Conservation (phyloP, 805 yeast genomes). For the Scheffersomyces amazonensis region DNA sequence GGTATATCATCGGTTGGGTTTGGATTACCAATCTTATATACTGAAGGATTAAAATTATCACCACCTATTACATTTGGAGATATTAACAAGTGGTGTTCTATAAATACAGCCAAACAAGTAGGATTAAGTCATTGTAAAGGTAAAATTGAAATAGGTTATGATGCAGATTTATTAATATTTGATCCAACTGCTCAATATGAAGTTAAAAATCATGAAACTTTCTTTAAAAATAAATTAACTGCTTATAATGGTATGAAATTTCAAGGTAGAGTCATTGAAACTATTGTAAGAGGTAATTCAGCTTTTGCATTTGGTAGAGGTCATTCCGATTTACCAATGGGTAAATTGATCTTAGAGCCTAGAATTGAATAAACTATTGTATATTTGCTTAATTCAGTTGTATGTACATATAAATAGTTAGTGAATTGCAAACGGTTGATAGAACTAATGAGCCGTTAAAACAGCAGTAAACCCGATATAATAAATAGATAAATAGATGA, state of each 20-base stretch:
- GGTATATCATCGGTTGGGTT: conserved; percentile 93
- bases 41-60: conserved; percentile 58
- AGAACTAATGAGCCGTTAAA: too few relatives aligned
- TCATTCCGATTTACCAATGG: conserved; percentile 54
- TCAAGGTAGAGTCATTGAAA: conserved; percentile 73
- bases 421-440: too few relatives aligned
- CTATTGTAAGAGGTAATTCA: conserved; percentile 72
- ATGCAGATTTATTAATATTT: conserved; percentile 86
- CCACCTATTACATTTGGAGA: conserved; percentile 56
- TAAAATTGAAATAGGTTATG: conserved; percentile 65
- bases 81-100: conserved; percentile 75
- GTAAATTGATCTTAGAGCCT: conserved; percentile 59
- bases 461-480: too few relatives aligned
- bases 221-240: conserved; percentile 83
- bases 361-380: conserved; percentile 27
- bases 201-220: conserved; percentile 54
- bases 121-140: conserved; percentile 78
- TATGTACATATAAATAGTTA: too few relatives aligned
- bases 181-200: conserved; percentile 56
- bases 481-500: too few relatives aligned
- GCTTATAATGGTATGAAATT: conserved; percentile 76
- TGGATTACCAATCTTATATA: conserved; percentile 78
- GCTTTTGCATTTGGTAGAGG: conserved; percentile 61
- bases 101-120: conserved; percentile 81
- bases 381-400: too few relatives aligned